phyloP scores from a whole-genome alignment of 2,329 filamentous ascomycete species.

The Pseudogymnoascus sp. region DNA sequence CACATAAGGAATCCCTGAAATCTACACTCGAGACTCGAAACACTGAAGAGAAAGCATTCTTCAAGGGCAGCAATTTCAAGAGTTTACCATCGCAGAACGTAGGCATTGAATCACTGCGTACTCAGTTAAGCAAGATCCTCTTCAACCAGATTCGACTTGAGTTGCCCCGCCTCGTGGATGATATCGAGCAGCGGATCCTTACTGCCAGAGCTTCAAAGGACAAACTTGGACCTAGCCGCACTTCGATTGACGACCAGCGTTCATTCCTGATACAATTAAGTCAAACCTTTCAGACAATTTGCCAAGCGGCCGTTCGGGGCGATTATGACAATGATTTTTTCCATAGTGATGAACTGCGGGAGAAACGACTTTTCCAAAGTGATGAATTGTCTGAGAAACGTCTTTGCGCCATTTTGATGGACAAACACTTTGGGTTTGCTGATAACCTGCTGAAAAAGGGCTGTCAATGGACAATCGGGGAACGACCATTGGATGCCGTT shows the following conservation, averaged over 20 bases:
- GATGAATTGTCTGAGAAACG: slow-evolving; percentile 12
- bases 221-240: slow-evolving; percentile 12
- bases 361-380: slow-evolving; percentile 14
- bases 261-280: slow-evolving; percentile 13
- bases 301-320: slow-evolving; percentile 16
- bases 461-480: slow-evolving; percentile 12
- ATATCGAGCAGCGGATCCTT: slow-evolving; percentile 13
- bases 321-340: slow-evolving; percentile 19
- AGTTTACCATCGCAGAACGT: slow-evolving; percentile 17
- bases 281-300: slow-evolving; percentile 14
- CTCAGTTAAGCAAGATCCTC: slow-evolving; percentile 35
- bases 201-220: neutral
- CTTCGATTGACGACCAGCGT: neutral
- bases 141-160: slow-evolving; percentile 16
- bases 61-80: slow-evolving; percentile 25
- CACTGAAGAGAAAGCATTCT: slow-evolving; percentile 19
- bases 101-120: slow-evolving; percentile 38
- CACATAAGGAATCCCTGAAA: slow-evolving; percentile 10
- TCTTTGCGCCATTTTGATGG: slow-evolving; percentile 16
- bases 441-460: slow-evolving; percentile 8
- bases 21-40: slow-evolving; percentile 15
- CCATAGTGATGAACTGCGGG: neutral
- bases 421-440: slow-evolving; percentile 16
- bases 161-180: slow-evolving; percentile 16
- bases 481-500: no score